phyloP scores from a whole-genome alignment of 2,329 filamentous ascomycete genomes.

The Dactylellina leptospora region DNA sequence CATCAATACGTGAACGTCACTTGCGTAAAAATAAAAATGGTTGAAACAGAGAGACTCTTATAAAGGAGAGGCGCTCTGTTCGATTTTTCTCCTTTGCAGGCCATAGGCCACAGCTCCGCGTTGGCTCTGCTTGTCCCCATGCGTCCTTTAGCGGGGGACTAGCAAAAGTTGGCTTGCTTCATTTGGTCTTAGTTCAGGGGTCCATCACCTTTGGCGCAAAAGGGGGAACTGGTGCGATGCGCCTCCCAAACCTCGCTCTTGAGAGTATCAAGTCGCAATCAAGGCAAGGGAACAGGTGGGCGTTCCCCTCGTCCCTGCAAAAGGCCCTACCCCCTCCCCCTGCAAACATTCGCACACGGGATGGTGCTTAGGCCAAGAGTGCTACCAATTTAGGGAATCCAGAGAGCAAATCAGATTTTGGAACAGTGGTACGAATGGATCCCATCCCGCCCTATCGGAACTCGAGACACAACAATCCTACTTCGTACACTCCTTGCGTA shows the following conservation, averaged over 20 bases:
- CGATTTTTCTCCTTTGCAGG: slow-evolving; percentile 24
- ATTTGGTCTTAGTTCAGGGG: slow-evolving; percentile 53
- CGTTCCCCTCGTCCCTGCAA: slow-evolving; percentile 14
- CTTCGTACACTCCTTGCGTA: slow-evolving; percentile 38
- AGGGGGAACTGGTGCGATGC: slow-evolving; percentile 48
- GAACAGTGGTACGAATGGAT: slow-evolving; percentile 8
- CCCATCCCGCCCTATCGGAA: slow-evolving; percentile 26
- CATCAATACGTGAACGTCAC: slow-evolving; percentile 46
- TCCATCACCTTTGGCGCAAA: slow-evolving; percentile 41
- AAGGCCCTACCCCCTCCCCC: not conserved
- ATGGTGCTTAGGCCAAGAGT: slow-evolving; percentile 27
- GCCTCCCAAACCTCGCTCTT: slow-evolving; percentile 31
- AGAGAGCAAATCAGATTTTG: slow-evolving; percentile 23
- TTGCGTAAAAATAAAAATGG: slow-evolving; percentile 50
- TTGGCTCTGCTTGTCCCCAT: slow-evolving; percentile 38
- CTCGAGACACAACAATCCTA: slow-evolving; percentile 18
- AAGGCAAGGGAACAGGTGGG: slow-evolving; percentile 33
- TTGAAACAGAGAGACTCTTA: slow-evolving; percentile 52
- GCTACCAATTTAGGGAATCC: slow-evolving; percentile 29
- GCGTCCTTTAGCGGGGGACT: slow-evolving; percentile 44
- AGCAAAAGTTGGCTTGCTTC: slow-evolving; percentile 46
- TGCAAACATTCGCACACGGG: slow-evolving; percentile 41
- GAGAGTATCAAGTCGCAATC: slow-evolving; percentile 20
- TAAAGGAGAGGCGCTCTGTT: slow-evolving; percentile 44
- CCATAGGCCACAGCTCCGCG: slow-evolving; percentile 4